Evolutionary conservation across 345 rosid species (phyloP).

Genomic region (Gossypium rotundifolium): DNA sequence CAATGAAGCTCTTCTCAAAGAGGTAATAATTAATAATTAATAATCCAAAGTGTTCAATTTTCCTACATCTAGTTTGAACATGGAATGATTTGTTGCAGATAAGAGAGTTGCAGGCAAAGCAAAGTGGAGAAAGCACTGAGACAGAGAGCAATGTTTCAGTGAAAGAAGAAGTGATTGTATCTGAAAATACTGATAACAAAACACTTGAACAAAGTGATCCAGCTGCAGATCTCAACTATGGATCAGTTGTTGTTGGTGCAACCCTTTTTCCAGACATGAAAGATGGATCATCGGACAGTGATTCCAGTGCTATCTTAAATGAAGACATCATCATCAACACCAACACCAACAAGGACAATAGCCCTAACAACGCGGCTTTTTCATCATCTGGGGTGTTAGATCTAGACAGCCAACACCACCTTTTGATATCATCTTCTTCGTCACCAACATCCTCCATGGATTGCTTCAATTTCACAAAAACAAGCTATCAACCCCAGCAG

Average conservation of each 20-base stretch:
- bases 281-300: conserved; percentile 88
- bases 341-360: background rate
- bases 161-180: conserved; percentile 50
- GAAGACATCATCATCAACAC: conserved; percentile 37
- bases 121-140: conserved; percentile 46
- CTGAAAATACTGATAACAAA: conserved; percentile 29
- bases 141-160: conserved; percentile 57
- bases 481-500: conserved; percentile 35
- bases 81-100: conserved; percentile 36
- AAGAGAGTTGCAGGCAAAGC: conserved; percentile 65
- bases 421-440: conserved; percentile 18
- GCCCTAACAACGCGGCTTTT: conserved; percentile 42
- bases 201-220: conserved; percentile 18
- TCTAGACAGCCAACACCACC: conserved; percentile 28
- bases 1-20: conserved; percentile 70
- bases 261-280: conserved; percentile 43
- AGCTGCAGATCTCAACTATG: conserved; percentile 30
- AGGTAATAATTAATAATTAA: conserved; percentile 36
- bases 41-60: no score
- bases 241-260: background rate
- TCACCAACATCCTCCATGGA: conserved; percentile 17
- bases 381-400: conserved; percentile 34
- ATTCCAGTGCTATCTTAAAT: conserved; percentile 75
- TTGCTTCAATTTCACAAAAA: conserved; percentile 24
- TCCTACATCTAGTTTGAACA: no score